These are phyloP conservation scores for Aplosporella prunicola DNA, from an alignment of 2,329 filamentous ascomycete species.

Conservation along the genomic window DNA sequence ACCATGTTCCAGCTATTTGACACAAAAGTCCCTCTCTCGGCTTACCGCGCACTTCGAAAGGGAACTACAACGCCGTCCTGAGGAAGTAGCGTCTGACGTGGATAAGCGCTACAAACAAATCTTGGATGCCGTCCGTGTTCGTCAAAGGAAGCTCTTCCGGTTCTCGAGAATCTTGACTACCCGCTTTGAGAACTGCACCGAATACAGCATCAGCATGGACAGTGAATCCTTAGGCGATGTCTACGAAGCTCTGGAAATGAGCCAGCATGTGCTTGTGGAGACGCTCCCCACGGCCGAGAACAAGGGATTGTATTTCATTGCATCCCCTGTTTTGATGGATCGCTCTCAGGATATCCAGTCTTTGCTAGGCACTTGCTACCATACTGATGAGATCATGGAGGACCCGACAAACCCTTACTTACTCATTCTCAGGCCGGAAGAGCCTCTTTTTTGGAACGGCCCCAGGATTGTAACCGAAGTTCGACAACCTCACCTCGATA, in stretches of 20 bases:
- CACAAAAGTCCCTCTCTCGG: conserved; percentile 82
- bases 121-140: conserved; percentile 88
- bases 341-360: conserved; percentile 74
- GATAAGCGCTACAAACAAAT: conserved; percentile 95
- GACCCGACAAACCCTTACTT: conserved; percentile 76
- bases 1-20: conserved; percentile 54
- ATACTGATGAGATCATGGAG: conserved; percentile 58
- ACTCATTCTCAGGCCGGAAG: conserved; percentile 74
- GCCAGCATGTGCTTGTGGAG: conserved; percentile 81
- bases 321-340: conserved; percentile 66
- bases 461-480: conserved; percentile 61
- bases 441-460: conserved; percentile 71
- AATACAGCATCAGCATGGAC: conserved; percentile 76
- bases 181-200: conserved; percentile 91
- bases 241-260: conserved; percentile 68
- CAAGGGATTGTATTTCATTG: conserved; percentile 66
- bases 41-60: conserved; percentile 86
- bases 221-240: conserved; percentile 63
- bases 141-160: conserved; percentile 91
- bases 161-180: conserved; percentile 87
- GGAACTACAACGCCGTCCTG: conserved; percentile 74
- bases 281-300: conserved; percentile 50
- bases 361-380: conserved; percentile 72
- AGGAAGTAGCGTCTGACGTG: conserved; percentile 79
- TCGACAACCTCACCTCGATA: conserved; percentile 68